Conservation (phyloP, 352 stramenopile genomes). For the Aphanomyces euteiches region DNA sequence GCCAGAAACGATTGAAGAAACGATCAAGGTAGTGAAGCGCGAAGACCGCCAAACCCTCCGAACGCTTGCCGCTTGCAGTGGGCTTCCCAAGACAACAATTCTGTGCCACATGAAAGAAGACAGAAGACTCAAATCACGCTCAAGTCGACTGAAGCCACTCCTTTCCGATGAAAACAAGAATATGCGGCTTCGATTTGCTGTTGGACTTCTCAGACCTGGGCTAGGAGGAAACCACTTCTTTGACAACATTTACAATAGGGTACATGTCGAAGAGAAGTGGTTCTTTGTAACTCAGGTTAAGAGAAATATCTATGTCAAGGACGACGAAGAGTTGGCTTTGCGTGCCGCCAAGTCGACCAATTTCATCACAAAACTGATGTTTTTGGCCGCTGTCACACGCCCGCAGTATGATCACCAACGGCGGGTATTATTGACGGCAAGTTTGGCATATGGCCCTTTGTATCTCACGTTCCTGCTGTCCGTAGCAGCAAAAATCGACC, state of each 20-base stretch:
- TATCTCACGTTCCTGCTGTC: neutral
- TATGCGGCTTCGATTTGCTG: neutral
- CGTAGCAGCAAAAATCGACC: neutral
- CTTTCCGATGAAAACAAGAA: neutral
- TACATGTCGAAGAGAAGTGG: constrained; percentile 10
- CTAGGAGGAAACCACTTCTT: neutral
- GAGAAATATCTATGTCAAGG: neutral
- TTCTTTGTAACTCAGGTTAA: constrained; percentile 11
- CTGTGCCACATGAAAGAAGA: neutral
- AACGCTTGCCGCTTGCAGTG: neutral
- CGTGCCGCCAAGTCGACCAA: neutral
- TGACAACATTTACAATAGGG: neutral
- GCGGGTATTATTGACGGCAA: constrained; percentile 4
- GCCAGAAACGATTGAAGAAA: neutral
- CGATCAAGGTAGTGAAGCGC: neutral
- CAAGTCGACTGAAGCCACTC: neutral
- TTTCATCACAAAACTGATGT: neutral
- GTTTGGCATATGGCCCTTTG: constrained; percentile 11
- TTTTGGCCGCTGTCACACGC: neutral
- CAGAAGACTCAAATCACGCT: neutral
- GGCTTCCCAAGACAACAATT: neutral
- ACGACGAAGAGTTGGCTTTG: constrained; percentile 1
- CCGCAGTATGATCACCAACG: neutral
- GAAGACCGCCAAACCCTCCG: neutral
- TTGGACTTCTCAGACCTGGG: neutral